These are phyloP conservation scores for Endocalyx cinctus DNA, from an alignment of 2,329 filamentous ascomycete genomes.

Conservation along the genomic window DNA sequence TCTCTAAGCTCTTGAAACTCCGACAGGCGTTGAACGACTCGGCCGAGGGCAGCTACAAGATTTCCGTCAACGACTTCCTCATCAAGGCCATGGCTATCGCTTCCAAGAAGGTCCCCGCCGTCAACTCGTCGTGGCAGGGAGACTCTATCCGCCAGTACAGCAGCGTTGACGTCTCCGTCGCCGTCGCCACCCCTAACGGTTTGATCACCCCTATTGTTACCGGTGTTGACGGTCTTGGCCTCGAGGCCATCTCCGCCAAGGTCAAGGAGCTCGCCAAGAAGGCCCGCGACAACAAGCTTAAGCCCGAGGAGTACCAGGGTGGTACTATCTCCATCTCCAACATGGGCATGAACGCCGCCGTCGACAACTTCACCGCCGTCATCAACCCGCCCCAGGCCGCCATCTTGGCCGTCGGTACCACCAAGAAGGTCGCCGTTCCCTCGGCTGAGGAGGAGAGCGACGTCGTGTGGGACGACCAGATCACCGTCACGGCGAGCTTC, in stretches of 20 bases:
- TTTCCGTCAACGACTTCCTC: conserved; percentile 99
- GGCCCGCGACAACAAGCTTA: conserved; percentile 94
- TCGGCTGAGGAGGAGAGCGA: conserved; percentile 78
- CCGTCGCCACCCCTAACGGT: conserved; percentile 85
- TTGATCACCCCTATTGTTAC: conserved; percentile 98
- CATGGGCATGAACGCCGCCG: conserved; percentile 98
- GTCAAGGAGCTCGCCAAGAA: conserved; percentile 98
- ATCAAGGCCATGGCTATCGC: conserved; percentile 92
- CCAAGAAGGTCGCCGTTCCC: conserved; percentile 90
- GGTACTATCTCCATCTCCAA: conserved; percentile 99
- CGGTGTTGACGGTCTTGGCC: conserved; percentile 78
- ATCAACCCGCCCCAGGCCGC: conserved; percentile 98
- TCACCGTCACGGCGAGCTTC: conserved; percentile 89
- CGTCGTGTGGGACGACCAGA: conserved; percentile 95
- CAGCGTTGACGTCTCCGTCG: conserved; percentile 90
- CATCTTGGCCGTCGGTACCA: conserved; percentile 92
- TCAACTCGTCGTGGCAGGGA: conserved; percentile 93
- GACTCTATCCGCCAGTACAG: conserved; percentile 91
- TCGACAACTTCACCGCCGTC: conserved; percentile 95
- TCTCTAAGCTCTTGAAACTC: conserved; percentile 93
- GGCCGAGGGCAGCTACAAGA: conserved; percentile 91
- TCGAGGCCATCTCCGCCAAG: conserved; percentile 79
- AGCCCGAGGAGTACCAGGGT: conserved; percentile 99
- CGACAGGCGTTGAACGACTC: conserved; percentile 87
- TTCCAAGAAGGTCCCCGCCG: conserved; percentile 87